Evolutionary conservation across 2,329 filamentous ascomycete genomes (phyloP).

Genomic region (Zalaria obscura): DNA sequence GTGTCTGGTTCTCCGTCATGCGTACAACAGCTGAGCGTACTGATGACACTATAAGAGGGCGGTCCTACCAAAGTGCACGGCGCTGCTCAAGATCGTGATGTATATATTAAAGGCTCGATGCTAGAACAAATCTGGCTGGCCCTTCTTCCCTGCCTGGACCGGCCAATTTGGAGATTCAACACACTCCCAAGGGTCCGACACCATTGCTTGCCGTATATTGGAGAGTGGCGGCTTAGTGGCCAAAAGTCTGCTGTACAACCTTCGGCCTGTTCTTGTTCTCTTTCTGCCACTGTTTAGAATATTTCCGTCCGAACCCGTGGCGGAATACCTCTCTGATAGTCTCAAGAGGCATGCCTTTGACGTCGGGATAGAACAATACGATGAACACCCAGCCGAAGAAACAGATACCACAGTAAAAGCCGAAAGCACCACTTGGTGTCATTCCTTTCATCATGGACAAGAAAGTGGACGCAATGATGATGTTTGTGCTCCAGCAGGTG

Average conservation of each 20-base stretch:
- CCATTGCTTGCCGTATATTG: neutral
- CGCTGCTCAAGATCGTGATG: too few relatives aligned
- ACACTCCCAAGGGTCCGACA: too few relatives aligned
- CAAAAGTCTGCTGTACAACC: constrained; percentile 10
- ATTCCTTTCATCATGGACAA: constrained; percentile 23
- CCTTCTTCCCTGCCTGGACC: too few relatives aligned
- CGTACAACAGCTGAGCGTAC: too few relatives aligned
- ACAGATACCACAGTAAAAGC: constrained; percentile 27
- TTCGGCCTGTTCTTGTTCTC: constrained; percentile 19
- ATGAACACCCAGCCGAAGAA: constrained; percentile 23
- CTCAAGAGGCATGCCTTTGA: constrained; percentile 23
- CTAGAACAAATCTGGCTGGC: too few relatives aligned
- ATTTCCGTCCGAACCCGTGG: constrained; percentile 21
- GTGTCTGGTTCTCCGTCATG: too few relatives aligned
- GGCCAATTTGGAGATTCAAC: too few relatives aligned
- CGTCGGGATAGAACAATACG: constrained; percentile 26
- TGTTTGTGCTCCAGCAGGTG: constrained; percentile 16
- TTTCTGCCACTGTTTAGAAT: constrained; percentile 20
- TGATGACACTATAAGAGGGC: too few relatives aligned
- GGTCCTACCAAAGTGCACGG: too few relatives aligned
- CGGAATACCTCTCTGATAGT: constrained; percentile 21
- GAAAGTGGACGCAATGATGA: constrained; percentile 23
- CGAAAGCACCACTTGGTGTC: constrained; percentile 22
- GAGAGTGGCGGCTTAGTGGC: constrained; percentile 6
- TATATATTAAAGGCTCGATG: too few relatives aligned